Evolutionary conservation across 2,329 filamentous ascomycete genomes (phyloP), one percentile per base, ranked within the genome.

Genomic region (Sordariomycetes sp.): DNA sequence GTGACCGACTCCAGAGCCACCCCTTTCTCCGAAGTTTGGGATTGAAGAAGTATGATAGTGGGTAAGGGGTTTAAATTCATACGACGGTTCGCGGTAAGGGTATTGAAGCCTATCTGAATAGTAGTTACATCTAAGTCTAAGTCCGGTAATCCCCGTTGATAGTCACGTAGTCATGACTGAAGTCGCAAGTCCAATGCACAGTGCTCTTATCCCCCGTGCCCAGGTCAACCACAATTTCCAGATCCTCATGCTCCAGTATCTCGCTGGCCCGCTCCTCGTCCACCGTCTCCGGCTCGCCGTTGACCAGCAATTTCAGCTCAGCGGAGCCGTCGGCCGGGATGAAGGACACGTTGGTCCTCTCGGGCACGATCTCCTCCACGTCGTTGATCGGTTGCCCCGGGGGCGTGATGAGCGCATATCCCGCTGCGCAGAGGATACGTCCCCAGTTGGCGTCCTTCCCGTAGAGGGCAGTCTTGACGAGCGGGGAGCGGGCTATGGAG

Each of bases 361-460:
- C 72, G 1, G 83, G 81, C 10, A 37, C 26, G 16, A 92, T 73
- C 30, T 76, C 74, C 2, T 68, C 64, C 2, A 82, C 75, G 1
- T 79, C 75, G 38, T 68, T 72, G 25, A 64, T 55, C n/a, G 66
- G 59, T 46, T 66, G 57, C 2, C 70, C 73, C 1, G 72, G 75
- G 44, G 75, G 72, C 3, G 70, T 72, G 41, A 80, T 68, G 30
- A 77, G 61, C 11, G 76, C 68, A 54, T 96, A 96, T 4, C 92
- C 92, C 5, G 88, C 87, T 1, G 92, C 90, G 57, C 92, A 96
- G 19, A 96, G 72, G 42, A 98, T 94, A 35, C 92, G 86, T 21
- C 92, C 92, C 92, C 92, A 98, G 67, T 98, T 98, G 14, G 92
- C 92, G 55, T 98, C 92, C 56, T 87, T 86, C 44, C 92, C 92